Conservation (phyloP, 306 rosid species). For the Chamaecrista fasciculata region DNA sequence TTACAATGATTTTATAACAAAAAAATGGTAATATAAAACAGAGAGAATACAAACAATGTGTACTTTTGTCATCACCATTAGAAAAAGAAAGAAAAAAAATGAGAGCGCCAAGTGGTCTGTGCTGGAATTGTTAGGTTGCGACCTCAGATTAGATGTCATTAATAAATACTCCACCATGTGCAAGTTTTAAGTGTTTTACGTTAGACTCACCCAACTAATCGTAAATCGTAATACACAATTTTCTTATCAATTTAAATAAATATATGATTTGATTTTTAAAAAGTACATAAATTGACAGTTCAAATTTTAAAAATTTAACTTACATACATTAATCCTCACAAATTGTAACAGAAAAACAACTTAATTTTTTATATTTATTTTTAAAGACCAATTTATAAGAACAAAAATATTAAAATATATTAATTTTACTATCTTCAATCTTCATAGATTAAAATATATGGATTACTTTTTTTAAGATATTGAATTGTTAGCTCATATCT, state of each 20-base stretch:
- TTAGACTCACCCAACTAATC: slow-evolving; percentile 14
- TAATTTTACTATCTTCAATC: too few relatives aligned
- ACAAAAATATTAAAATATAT: too few relatives aligned
- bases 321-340: too few relatives aligned
- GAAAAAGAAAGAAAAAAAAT: background rate
- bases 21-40: background rate
- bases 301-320: too few relatives aligned
- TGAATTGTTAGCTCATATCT: too few relatives aligned
- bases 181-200: background rate
- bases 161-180: slow-evolving; percentile 35
- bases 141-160: slow-evolving; percentile 3
- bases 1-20: slow-evolving; percentile 25
- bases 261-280: too few relatives aligned
- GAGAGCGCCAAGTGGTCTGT: background rate
- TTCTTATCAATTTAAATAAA: background rate
- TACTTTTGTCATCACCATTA: slow-evolving; percentile 4
- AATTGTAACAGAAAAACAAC: too few relatives aligned
- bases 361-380: too few relatives aligned
- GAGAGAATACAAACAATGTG: slow-evolving; percentile 28
- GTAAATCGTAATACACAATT: background rate
- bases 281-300: too few relatives aligned
- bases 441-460: too few relatives aligned
- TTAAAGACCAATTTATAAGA: too few relatives aligned
- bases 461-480: too few relatives aligned
- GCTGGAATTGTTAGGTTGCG: slow-evolving; percentile 13